Evolutionary conservation across 2,329 filamentous ascomycete genomes (phyloP).

Genomic region (Aspergillus eucalypticola): DNA sequence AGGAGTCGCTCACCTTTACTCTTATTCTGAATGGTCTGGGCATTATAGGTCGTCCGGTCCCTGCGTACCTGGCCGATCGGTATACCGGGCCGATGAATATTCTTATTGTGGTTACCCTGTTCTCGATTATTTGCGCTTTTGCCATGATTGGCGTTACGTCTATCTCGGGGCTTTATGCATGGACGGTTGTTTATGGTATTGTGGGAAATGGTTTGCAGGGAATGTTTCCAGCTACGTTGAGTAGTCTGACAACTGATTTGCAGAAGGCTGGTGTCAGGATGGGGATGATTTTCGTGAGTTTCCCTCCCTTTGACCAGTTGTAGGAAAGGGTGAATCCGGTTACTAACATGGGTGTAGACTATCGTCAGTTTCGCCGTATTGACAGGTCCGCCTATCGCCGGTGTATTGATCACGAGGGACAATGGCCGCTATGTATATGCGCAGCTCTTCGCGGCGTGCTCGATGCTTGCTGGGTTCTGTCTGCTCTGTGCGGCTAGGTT

Average conservation of each 20-base stretch:
- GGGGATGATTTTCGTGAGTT: not conserved
- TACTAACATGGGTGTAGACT: not conserved
- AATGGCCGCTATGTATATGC: not conserved
- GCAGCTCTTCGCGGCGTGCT: not conserved
- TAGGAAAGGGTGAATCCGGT: too few species aligned
- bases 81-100: not conserved
- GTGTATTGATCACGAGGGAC: not conserved
- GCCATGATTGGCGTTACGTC: not conserved
- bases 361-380: not conserved
- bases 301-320: too few species aligned
- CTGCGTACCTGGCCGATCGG: not conserved
- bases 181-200: not conserved
- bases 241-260: not conserved
- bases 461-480: not conserved
- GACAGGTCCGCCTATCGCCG: not conserved
- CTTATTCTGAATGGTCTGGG: constrained; percentile 8
- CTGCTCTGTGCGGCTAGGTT: too few species aligned
- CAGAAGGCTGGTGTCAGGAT: not conserved
- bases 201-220: not conserved
- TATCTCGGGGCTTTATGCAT: not conserved
- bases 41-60: not conserved
- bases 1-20: constrained; percentile 36
- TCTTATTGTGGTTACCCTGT: not conserved
- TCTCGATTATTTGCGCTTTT: not conserved
- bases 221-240: not conserved